phyloP scores from a whole-genome alignment of 371 early-diverging fungal species.

The Lichtheimia ornata region DNA sequence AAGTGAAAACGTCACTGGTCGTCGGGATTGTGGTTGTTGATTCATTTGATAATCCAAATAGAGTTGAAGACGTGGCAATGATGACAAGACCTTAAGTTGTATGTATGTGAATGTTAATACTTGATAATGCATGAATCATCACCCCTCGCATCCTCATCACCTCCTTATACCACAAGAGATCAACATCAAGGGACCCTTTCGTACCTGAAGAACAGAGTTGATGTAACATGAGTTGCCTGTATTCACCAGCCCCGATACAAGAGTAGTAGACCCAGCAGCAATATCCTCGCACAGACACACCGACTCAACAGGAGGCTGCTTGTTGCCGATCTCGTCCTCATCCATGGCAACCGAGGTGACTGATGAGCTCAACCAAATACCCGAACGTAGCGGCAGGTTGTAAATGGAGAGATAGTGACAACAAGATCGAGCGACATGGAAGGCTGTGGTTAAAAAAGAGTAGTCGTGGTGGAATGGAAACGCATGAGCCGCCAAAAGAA shows the following conservation, averaged over 20 bases:
- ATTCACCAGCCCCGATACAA: conserved; percentile 77
- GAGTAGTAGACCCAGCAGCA: neutral
- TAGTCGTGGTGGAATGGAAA: conserved; percentile 19
- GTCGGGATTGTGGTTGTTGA: neutral
- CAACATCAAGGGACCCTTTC: neutral
- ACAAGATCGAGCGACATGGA: neutral
- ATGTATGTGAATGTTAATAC: neutral
- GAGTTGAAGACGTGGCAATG: conserved; percentile 31
- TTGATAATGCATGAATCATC: neutral
- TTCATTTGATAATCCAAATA: conserved; percentile 29
- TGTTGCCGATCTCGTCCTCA: neutral
- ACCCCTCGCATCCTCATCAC: too few relatives aligned
- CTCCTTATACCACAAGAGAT: too few relatives aligned
- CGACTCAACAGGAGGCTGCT: neutral
- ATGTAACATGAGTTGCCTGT: conserved; percentile 94
- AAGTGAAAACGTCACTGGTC: conserved; percentile 36
- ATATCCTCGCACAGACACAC: conserved; percentile 3
- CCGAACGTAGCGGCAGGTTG: neutral
- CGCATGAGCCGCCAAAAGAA: conserved; percentile 17
- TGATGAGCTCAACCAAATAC: neutral
- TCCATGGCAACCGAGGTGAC: neutral
- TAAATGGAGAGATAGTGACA: neutral
- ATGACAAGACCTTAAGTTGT: conserved; percentile 56
- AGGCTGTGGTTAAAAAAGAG: neutral
- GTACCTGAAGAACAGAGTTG: conserved; percentile 89